phyloP scores from a whole-genome alignment of 208 protist species.

The Wallacemonas collosoma region DNA sequence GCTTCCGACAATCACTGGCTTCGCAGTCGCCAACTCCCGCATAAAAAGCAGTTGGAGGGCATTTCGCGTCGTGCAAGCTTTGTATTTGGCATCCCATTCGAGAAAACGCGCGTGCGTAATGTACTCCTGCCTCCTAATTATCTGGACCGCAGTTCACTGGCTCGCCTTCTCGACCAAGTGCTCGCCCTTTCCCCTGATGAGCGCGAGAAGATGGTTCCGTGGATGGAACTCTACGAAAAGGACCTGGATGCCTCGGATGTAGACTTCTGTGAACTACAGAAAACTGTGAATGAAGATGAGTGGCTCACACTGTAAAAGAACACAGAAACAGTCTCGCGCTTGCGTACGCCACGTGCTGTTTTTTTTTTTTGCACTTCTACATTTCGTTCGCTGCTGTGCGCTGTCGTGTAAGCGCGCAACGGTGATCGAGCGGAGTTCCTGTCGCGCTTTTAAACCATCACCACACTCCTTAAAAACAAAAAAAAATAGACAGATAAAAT shows the following conservation, averaged over 20 bases:
- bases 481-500: neutral
- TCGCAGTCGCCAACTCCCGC: slow-evolving; percentile 78
- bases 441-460: too few relatives aligned
- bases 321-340: too few relatives aligned
- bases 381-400: too few relatives aligned
- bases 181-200: slow-evolving; percentile 22
- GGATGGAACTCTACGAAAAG: slow-evolving; percentile 71
- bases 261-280: slow-evolving; percentile 71
- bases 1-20: slow-evolving; percentile 84
- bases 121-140: slow-evolving; percentile 78
- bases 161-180: slow-evolving; percentile 57
- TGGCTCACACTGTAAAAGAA: slow-evolving; percentile 73
- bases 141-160: slow-evolving; percentile 67
- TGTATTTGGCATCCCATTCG: slow-evolving; percentile 75
- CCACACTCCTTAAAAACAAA: neutral
- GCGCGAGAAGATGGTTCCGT: slow-evolving; percentile 39
- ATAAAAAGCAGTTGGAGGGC: slow-evolving; percentile 83
- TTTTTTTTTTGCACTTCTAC: too few relatives aligned
- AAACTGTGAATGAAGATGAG: slow-evolving; percentile 72
- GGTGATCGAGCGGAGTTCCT: too few relatives aligned
- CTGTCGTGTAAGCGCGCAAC: too few relatives aligned
- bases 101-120: slow-evolving; percentile 69
- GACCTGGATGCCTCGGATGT: slow-evolving; percentile 72
- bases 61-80: slow-evolving; percentile 78
- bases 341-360: too few relatives aligned